Evolutionary conservation across 306 rosid species (phyloP).

Genomic region (Mucuna pruriens): DNA sequence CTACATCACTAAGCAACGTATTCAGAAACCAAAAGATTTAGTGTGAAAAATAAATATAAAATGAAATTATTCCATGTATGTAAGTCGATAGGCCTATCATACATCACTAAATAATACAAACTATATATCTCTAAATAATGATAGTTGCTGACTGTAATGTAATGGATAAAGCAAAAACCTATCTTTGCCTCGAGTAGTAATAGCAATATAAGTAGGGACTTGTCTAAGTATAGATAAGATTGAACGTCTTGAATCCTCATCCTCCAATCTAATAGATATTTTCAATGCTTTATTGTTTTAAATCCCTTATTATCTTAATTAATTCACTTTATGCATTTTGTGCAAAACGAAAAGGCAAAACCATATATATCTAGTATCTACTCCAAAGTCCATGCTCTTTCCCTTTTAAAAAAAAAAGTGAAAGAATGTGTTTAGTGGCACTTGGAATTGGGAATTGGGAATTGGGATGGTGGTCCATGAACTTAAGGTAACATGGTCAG

Average conservation of each 20-base stretch:
- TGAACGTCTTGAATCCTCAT: slow-evolving; percentile 26
- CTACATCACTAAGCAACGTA: background rate
- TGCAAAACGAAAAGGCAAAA: slow-evolving; percentile 31
- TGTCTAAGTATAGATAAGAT: slow-evolving; percentile 41
- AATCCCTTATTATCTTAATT: background rate
- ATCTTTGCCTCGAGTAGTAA: background rate
- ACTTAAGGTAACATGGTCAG: slow-evolving; percentile 15
- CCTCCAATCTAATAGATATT: slow-evolving; percentile 19
- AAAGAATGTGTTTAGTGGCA: slow-evolving; percentile 5
- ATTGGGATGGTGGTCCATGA: slow-evolving; percentile 33
- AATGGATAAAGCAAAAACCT: slow-evolving; percentile 21
- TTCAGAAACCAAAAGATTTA: background rate
- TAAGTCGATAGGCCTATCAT: background rate
- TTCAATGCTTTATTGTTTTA: background rate
- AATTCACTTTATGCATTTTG: slow-evolving; percentile 3
- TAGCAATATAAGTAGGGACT: slow-evolving; percentile 15
- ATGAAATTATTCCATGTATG: background rate
- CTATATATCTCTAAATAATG: background rate
- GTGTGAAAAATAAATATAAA: background rate
- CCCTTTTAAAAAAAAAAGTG: slow-evolving; percentile 6
- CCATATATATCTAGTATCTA: slow-evolving; percentile 22
- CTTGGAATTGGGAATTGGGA: slow-evolving; percentile 21
- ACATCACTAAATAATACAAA: background rate
- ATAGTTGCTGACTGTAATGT: slow-evolving; percentile 33
- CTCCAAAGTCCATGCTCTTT: background rate